These are phyloP conservation scores for Phytophthora cactorum DNA, from an alignment of 352 stramenopile genomes.

Conservation along the genomic window DNA sequence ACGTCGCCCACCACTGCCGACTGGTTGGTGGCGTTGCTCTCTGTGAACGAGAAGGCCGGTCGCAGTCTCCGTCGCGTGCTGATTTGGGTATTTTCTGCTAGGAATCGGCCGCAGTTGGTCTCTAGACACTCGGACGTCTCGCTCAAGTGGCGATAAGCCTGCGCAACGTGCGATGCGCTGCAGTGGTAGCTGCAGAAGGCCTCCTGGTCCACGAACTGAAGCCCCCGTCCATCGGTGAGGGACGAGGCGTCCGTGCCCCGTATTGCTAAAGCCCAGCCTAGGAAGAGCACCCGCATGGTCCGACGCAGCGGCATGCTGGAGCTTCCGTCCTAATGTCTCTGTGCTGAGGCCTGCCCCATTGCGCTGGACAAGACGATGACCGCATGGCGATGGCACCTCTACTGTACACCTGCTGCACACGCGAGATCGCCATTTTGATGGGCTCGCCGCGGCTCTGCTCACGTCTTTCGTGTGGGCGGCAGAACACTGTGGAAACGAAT, in stretches of 20 bases:
- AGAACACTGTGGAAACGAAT: conserved; percentile 4
- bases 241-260: not conserved
- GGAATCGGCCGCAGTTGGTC: conserved; percentile 32
- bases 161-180: conserved; percentile 48
- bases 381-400: conserved; percentile 10
- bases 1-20: conserved; percentile 36
- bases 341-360: conserved; percentile 8
- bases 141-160: conserved; percentile 48
- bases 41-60: conserved; percentile 35
- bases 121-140: conserved; percentile 44
- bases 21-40: conserved; percentile 17
- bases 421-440: conserved; percentile 28
- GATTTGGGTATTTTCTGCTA: conserved; percentile 7
- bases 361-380: conserved; percentile 14
- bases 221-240: conserved; percentile 37
- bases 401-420: conserved; percentile 13
- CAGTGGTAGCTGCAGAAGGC: conserved; percentile 75
- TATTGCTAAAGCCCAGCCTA: conserved; percentile 10
- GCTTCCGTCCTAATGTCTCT: conserved; percentile 36
- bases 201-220: conserved; percentile 53
- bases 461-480: no score
- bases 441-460: no score
- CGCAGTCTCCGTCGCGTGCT: conserved; percentile 24
- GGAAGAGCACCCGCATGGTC: conserved; percentile 26
- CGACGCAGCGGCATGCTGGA: conserved; percentile 23